Evolutionary conservation across 2,329 filamentous ascomycete species (phyloP), one percentile per base, ranked within the genome.

Genomic region (Beauveria brongniartii): DNA sequence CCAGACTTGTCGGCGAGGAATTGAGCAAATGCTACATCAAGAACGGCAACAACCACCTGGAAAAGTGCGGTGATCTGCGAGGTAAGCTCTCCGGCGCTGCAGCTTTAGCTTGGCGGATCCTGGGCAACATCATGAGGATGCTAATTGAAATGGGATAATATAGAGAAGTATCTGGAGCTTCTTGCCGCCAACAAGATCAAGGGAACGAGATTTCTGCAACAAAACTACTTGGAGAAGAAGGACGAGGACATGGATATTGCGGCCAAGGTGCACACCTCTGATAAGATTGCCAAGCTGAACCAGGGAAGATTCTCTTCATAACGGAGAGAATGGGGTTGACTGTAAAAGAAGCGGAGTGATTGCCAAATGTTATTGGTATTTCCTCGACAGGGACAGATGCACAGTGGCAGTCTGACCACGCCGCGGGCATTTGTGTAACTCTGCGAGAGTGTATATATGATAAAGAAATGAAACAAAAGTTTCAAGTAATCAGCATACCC

Each of bases 31-130:
- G 90, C 80, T 94, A 94, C 77, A 85, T 86, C 75, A 82, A 85
- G 67, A 89, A 94, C 77, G 91, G 90, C 61, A 89, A 92, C 66
- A 94, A 94, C 75, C 90, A 94, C 74, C 76, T 94, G 73, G 90
- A 93, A 82, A 94, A 93, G 78, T 94, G 90, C 75, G 90, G 89
- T 66, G 79, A 83, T 69, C 74, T 93, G 75, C 82, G 90, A 88
- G 90, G 90, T 94, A 74, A 81, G 88, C 78, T 55, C 55, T 5
- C 50, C 5, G 10, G 12, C 10, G 46, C 5, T 40, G 26, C 30
- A 20, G 14, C 48, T 34, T 50, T 16, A 54, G 26, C 28, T 24
- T 54, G 7, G 20, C 10, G 20, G 20, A 12, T 20, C 12, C 34
- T 30, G n/a, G 40, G 20, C n/a, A 16, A 46, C 44, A 66, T 41